Conservation (phyloP, 306 rosid genomes). For the Quercus aquifolioides region DNA sequence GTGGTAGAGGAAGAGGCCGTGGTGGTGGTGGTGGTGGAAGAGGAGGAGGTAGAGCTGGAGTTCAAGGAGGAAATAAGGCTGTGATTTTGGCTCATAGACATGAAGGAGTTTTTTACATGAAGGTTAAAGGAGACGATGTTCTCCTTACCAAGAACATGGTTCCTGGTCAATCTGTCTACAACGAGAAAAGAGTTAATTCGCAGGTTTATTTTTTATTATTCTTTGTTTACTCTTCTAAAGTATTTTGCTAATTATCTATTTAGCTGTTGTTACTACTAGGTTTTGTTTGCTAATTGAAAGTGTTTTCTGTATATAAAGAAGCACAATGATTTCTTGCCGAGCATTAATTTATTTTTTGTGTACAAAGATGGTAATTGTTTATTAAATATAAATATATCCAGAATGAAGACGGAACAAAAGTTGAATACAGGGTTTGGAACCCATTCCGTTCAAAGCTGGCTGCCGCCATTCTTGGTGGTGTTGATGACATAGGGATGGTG, state of each 20-base stretch:
- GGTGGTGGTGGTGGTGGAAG: no score
- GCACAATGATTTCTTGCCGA: neutral
- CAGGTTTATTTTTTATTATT: constrained; percentile 33
- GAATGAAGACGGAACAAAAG: constrained; percentile 18
- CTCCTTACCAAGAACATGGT: constrained; percentile 87
- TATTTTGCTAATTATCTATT: no score
- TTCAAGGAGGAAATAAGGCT: no score
- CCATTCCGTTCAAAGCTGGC: constrained; percentile 94
- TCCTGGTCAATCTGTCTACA: constrained; percentile 87
- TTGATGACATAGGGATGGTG: constrained; percentile 82
- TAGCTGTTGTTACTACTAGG: no score
- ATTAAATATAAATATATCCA: neutral
- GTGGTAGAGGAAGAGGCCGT: no score
- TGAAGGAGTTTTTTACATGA: constrained; percentile 78
- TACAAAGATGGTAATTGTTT: neutral
- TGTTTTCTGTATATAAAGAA: no score
- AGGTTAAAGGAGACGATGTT: constrained; percentile 79
- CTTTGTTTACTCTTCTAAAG: no score
- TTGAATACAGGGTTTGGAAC: constrained; percentile 85
- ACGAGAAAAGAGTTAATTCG: constrained; percentile 74
- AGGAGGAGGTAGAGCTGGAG: no score
- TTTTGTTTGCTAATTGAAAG: no score
- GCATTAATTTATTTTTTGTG: neutral
- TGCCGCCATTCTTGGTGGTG: constrained; percentile 90
- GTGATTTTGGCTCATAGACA: constrained; percentile 54